Base-by-base conservation (phyloP, 1,139 yeast species). In the Geotrichum restrictum region DNA sequence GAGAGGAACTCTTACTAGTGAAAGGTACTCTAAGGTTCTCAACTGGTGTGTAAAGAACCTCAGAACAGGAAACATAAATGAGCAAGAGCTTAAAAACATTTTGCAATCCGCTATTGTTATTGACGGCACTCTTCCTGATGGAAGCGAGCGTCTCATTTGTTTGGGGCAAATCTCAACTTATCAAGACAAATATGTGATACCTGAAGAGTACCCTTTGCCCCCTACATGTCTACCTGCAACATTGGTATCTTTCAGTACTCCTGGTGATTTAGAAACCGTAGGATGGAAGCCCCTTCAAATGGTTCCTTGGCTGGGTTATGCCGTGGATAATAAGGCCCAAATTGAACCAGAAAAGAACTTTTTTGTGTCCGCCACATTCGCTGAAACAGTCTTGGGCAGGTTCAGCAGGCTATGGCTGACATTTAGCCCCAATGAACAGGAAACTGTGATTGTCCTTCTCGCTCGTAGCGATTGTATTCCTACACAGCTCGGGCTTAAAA, bases 401-500 rank as follows among this genome's bases (percentile, higher is more conserved):
- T 49, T 72, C 6, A 57, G 64, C 31, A 46, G 57, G 4, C 48
- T 55, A 7, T 71, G 74, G 73, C 47, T 32, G 14, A 49, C 59
- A 1, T 47, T 66, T n/a, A 37, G 52, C 7, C 33, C 50, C 3
- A 48, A 51, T 0, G 58, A 57, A 8, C 54, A 59, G 29, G 44
- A 33, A 1, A 44, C 36, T 3, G 52, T 69, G 0, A 51, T 47
- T 16, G 45, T 52, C 4, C 41, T 60, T n/a, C 54, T 73, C 34
- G 44, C 54, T 7, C 42, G 55, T 3, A 56, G 59, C 4, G 60
- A 64, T 5, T 70, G 74, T 48, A 64, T 72, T 19, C 74, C 76
- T 1, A 72, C 75, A 3, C 69, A 69, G 39, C 60, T 64, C 19
- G 76, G 76, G 1, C 64, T 71, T 68, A 66, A 65, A 46, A 32